Evolutionary conservation across 2,329 filamentous ascomycete genomes (phyloP).

Genomic region (Aspergillus texensis): DNA sequence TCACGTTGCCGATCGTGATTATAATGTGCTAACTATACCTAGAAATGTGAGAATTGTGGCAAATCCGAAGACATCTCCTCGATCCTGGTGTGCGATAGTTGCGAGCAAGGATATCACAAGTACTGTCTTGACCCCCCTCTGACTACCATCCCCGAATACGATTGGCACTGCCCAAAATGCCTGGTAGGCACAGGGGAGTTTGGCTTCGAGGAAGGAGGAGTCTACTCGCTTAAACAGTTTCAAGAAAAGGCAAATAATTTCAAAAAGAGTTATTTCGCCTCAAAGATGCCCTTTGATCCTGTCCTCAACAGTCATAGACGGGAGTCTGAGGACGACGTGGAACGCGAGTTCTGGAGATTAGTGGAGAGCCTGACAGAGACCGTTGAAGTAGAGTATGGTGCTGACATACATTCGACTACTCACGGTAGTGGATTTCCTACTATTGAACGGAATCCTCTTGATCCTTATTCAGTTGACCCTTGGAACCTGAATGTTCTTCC

Average conservation of each 20-base stretch:
- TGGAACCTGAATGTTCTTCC: constrained; percentile 97
- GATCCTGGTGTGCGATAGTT: constrained; percentile 85
- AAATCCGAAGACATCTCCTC: constrained; percentile 72
- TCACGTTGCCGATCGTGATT: neutral
- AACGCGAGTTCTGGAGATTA: constrained; percentile 93
- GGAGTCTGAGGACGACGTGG: constrained; percentile 92
- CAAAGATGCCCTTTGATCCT: constrained; percentile 85
- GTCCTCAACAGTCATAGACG: constrained; percentile 77
- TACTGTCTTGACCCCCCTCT: constrained; percentile 86
- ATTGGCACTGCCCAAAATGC: constrained; percentile 96
- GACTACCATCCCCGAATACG: constrained; percentile 73
- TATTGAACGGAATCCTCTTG: constrained; percentile 83
- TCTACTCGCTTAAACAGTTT: constrained; percentile 94
- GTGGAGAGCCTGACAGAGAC: constrained; percentile 93
- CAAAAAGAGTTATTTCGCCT: constrained; percentile 90
- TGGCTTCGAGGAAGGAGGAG: constrained; percentile 92
- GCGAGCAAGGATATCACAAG: constrained; percentile 85
- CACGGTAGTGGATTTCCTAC: constrained; percentile 97
- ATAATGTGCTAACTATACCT: constrained; percentile 30
- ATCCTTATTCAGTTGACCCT: constrained; percentile 83
- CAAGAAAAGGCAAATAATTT: constrained; percentile 95
- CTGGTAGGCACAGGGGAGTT: constrained; percentile 96
- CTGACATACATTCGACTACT: constrained; percentile 96
- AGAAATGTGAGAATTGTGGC: constrained; percentile 86
- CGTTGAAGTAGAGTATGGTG: constrained; percentile 96